Evolutionary conservation across 2,329 filamentous ascomycete species (phyloP), one percentile per base, ranked within the genome.

Genomic region (Aaosphaeria pasadenensis): DNA sequence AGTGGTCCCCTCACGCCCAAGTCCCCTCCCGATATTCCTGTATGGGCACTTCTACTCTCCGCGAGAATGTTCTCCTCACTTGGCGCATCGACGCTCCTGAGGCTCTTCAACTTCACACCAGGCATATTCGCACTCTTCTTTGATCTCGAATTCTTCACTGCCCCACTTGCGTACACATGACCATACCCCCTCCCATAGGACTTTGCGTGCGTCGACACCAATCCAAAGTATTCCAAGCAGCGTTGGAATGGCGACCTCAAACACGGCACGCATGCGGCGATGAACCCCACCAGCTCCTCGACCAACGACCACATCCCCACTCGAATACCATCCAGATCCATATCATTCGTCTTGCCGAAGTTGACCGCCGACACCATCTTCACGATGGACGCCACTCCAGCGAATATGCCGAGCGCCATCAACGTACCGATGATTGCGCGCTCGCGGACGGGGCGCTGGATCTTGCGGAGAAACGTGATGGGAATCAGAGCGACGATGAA

Each of bases 371-470:
- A 24, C 9, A 47, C 44, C 24, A 52, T 44, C 42, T 58, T 58
- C 41, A 59, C 43, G 42, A 60, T 54, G 11, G 52, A 55, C 1
- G 56, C 54, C 1, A 47, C 47, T 9, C 50, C 48, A 4, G 56
- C 51, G 32, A 60, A 51, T 32, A 57, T 32, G n/a, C 57, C 57
- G 11, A 60, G 44, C 6, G 39, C 47, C 56, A 60, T 58, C 2
- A 60, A 50, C 5, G 48, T n/a, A 13, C 51, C 51, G 35, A 60
- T 55, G 33, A 59, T 45, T 42, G 48, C 39, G 35, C 54, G 50
- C 42, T 58, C 52, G 9, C 56, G 56, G 7, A 57, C 43, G 9
- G 57, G 57, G 24, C 51, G 47, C 13, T 55, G 48, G 7, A 60
- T 49, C 28, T 60, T 58, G 4, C 54, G 49, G 17, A 60, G 49